These are phyloP conservation scores for Cyclotella atomus DNA, from an alignment of 108 stramenopile genomes.

Conservation along the genomic window DNA sequence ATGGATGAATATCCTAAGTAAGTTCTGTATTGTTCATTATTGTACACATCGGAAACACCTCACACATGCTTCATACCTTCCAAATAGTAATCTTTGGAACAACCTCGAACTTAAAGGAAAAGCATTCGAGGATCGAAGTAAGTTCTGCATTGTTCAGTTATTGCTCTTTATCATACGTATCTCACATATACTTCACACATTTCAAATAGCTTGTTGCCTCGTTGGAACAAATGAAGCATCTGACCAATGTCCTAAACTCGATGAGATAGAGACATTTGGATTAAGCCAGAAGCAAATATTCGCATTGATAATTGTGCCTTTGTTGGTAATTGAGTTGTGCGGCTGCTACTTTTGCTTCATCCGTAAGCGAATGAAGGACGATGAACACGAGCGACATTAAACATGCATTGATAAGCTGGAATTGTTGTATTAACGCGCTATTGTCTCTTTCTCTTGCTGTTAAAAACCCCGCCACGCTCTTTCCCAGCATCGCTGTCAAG, in stretches of 20 bases:
- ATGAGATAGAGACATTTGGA: conserved; percentile 10
- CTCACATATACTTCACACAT: too few species aligned
- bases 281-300: conserved; percentile 36
- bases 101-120: conserved; percentile 22
- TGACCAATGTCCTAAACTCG: conserved; percentile 32
- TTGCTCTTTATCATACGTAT: neutral
- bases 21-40: neutral
- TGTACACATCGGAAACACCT: neutral
- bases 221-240: conserved; percentile 36
- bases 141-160: too few species aligned
- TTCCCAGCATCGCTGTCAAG: neutral
- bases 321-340: conserved; percentile 31
- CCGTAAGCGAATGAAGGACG: conserved; percentile 9
- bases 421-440: neutral
- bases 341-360: conserved; percentile 46
- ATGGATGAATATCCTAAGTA: conserved; percentile 43
- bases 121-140: conserved; percentile 37
- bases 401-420: neutral
- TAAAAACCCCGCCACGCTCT: neutral
- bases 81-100: conserved; percentile 17
- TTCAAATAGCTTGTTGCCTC: conserved; percentile 45
- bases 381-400: neutral
- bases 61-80: neutral
- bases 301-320: conserved; percentile 28
- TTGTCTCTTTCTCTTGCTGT: neutral